Conservation (phyloP, 805 yeast genomes). For the Suhomyces kilbournensis region DNA sequence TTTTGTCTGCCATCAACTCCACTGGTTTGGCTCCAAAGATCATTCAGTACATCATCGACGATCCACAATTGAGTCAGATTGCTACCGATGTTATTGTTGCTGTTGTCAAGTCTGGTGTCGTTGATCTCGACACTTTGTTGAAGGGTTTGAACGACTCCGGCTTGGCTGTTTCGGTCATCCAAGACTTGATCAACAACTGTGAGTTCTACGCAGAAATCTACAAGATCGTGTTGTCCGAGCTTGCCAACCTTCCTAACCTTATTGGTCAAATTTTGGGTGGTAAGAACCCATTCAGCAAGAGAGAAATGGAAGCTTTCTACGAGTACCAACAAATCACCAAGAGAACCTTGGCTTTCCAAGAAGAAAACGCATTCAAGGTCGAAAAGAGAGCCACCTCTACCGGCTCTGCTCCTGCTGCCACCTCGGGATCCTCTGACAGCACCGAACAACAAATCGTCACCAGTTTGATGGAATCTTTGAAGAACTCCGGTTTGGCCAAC, state of each 20-base stretch:
- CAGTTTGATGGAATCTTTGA: constrained; percentile 42
- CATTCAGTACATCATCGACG: constrained; percentile 30
- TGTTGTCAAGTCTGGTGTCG: constrained; percentile 29
- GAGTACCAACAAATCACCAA: constrained; percentile 1
- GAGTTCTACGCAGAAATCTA: constrained; percentile 37
- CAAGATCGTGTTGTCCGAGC: constrained; percentile 30
- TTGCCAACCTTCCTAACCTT: constrained; percentile 27
- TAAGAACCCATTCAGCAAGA: constrained; percentile 16
- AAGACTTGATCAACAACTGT: constrained; percentile 37
- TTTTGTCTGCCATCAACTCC: constrained; percentile 34
- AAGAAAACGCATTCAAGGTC: background rate
- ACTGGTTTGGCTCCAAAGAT: constrained; percentile 37
- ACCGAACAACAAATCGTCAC: constrained; percentile 14
- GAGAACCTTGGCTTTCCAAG: constrained; percentile 2
- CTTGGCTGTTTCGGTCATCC: constrained; percentile 35
- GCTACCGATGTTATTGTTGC: constrained; percentile 26
- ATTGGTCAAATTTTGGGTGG: constrained; percentile 25
- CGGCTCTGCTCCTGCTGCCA: constrained; percentile 3
- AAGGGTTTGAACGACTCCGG: constrained; percentile 42
- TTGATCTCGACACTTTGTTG: constrained; percentile 36
- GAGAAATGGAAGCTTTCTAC: constrained; percentile 11
- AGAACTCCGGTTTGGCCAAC: constrained; percentile 40
- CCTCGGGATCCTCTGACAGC: background rate
- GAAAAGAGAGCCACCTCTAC: constrained; percentile 4
- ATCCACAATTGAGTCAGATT: constrained; percentile 28